Base-by-base conservation (phyloP, 2,329 filamentous ascomycete species). In the Monosporascus cannonballus region DNA sequence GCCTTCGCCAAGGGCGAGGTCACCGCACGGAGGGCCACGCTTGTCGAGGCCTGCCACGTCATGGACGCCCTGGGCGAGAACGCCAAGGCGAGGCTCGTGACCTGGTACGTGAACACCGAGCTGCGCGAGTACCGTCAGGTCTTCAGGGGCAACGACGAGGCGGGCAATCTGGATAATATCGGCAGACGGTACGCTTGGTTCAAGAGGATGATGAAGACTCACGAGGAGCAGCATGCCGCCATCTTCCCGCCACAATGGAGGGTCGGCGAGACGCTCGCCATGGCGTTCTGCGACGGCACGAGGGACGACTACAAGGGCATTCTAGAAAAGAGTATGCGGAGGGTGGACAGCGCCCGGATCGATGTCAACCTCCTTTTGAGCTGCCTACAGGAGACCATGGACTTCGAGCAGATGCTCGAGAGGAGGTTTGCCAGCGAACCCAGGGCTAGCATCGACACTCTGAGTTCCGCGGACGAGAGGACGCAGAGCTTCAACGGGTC, bases 71-170 rank as follows among this genome's bases (percentile, higher is more conserved):
- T 99, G 20, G 94, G 94, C 1, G 93, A 97, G 41, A 84, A 86
- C 64, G 94, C 94, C 24, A 84, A 89, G 61, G 80, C 85, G 7
- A 79, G 94, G 47, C 75, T 99, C 39, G 81, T 96, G 65, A 94
- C 89, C 11, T 99, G 94, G 94, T 99, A 99, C 69, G 91, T 96
- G 73, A 99, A 99, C 67, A 96, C 94, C 2, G 90, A 96, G 73
- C 76, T 99, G 59, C 83, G 94, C 48, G 94, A 99, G 73, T 99
- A 99, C 67, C 83, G 94, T 50, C 90, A 96, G 65, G 90, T 99
- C 0, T 99, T 99, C 71, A 83, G 92, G 41, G 93, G 93, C 38
- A 97, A 94, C 64, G 94, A 99, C 67, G 94, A 99, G 74, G 94
- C 94, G 5, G 94, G 93, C 6, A 96, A 87, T 55, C 73, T 99